Conservation (phyloP, 768 basidiomycete genomes). For the Auricularia heimuer region DNA sequence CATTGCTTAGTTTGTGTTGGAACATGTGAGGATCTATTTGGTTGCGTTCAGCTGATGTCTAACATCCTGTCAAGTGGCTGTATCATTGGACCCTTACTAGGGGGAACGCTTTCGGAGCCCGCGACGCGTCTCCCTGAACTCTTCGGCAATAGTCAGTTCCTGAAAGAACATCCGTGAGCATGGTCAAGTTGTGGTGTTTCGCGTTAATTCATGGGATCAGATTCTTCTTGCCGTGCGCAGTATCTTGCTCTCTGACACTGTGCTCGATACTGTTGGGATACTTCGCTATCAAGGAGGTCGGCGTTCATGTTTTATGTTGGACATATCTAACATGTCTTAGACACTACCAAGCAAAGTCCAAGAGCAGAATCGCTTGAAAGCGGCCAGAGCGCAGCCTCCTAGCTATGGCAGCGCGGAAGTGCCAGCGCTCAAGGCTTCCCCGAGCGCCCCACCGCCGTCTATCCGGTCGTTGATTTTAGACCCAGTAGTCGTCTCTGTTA, state of each 20-base stretch:
- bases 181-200: not conserved
- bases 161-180: constrained; percentile 15
- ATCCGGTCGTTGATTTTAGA: constrained; percentile 3
- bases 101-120: constrained; percentile 51
- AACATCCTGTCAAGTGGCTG: constrained; percentile 27
- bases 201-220: not conserved
- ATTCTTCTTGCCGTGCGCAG: constrained; percentile 27
- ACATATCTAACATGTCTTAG: not conserved
- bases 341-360: not conserved
- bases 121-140: constrained; percentile 35
- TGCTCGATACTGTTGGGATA: constrained; percentile 35
- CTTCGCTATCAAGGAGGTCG: constrained; percentile 18
- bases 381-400: not conserved
- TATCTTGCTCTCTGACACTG: constrained; percentile 44
- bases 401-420: not conserved
- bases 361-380: not conserved
- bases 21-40: constrained; percentile 19
- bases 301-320: not conserved
- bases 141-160: constrained; percentile 7
- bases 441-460: not conserved
- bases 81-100: constrained; percentile 40
- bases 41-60: not conserved
- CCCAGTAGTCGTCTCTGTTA: not conserved
- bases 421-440: not conserved
- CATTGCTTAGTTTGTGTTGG: constrained; percentile 53